phyloP scores from a whole-genome alignment of 1,284 basidiomycete species.

The Sanghuangporus weigelae region DNA sequence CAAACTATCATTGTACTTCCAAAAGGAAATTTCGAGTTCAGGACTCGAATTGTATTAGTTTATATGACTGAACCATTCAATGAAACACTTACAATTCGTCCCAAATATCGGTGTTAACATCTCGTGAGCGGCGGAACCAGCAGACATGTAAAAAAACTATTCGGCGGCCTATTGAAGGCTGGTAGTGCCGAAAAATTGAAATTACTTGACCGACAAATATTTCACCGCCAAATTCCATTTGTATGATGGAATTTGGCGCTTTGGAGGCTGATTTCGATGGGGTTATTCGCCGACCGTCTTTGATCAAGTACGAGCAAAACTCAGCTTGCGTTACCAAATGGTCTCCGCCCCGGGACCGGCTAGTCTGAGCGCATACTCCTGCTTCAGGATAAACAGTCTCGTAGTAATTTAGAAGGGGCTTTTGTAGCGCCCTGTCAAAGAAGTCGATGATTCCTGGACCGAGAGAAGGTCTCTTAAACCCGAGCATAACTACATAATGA shows the following conservation, averaged over 20 bases:
- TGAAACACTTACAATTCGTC: constrained; percentile 3
- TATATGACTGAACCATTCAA: neutral
- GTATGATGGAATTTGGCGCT: no score
- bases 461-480: neutral
- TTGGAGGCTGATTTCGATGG: no score
- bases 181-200: neutral
- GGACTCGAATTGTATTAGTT: neutral
- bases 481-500: no score
- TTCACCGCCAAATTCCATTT: no score
- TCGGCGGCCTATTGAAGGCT: neutral
- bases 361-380: neutral
- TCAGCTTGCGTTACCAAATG: neutral
- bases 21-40: constrained; percentile 7
- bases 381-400: constrained; percentile 1
- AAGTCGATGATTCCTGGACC: neutral
- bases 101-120: neutral
- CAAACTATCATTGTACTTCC: constrained; percentile 3
- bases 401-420: neutral
- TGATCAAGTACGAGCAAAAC: neutral
- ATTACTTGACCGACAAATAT: no score
- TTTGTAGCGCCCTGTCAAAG: neutral
- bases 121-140: neutral
- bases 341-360: neutral
- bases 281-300: no score
- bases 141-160: neutral